Evolutionary conservation across 1,139 yeast species (phyloP), one percentile per base, ranked within the genome.

Genomic region (Saccharomyces hybrid): DNA sequence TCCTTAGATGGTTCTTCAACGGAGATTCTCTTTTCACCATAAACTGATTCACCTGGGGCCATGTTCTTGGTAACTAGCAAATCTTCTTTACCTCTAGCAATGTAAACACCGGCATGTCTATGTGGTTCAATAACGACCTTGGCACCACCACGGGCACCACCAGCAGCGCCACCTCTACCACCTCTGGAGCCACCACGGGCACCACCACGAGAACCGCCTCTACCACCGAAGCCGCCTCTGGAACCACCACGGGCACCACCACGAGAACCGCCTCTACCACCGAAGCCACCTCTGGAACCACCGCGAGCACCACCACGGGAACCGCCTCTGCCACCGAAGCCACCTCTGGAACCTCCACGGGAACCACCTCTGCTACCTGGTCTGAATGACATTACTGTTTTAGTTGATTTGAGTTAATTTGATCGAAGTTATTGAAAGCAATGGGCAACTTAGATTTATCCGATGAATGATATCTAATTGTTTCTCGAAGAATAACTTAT

Each of bases 81-180:
- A 82, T 95, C 99, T 80, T 93, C 99, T 78, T 93, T 93, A 75
- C 99, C 99, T 80, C 98, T 90, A 73, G 98, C 99, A 76, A 93
- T 90, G 84, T 84, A 93, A 64, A 93, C 96, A 83, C 93, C 93
- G 54, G 93, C 96, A 73, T 91, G 98, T 79, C 96, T 87, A 77
- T 93, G 99, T 66, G 98, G 97, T 78, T 93, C 99, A 67, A 93
- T 87, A 69, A 93, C 90, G 64, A 91, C 98, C 79, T 88, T 93
- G 69, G 97, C 96, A 73, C 98, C 99, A 64, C 88, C 88, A 63
- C 78, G 69, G 62, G 87, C 87, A 73, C 88, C 88, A 64, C 91
- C 91, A 62, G 84, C 70, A 60, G 88, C 89, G 72, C 90, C 93
- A 62, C 90, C 88, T 58, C 86, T 67, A 53, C 83, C 80, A 64